These are phyloP conservation scores for Carex myosuroides DNA, from an alignment of 176 grass and related monocot genomes.

Conservation along the genomic window DNA sequence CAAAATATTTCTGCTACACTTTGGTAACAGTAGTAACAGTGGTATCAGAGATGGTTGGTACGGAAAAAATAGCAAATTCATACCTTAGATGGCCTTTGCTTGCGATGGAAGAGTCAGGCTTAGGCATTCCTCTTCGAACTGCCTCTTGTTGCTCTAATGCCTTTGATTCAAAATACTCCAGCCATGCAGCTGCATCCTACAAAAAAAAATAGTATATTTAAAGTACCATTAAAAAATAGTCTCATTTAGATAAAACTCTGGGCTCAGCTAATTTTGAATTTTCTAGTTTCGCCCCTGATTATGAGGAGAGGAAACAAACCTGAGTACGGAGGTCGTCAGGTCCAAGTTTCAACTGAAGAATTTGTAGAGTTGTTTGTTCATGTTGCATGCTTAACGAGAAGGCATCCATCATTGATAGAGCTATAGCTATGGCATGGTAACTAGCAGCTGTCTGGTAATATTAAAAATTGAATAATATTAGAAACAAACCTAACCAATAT, in stretches of 20 bases:
- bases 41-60: neutral
- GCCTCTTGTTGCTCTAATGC: slow-evolving; percentile 95
- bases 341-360: slow-evolving; percentile 94
- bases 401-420: slow-evolving; percentile 98
- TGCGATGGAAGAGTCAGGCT: slow-evolving; percentile 95
- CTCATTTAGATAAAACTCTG: neutral
- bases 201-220: slow-evolving; percentile 12
- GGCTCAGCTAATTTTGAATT: neutral
- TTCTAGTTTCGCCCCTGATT: neutral
- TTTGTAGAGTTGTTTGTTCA: slow-evolving; percentile 96
- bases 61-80: slow-evolving; percentile 23
- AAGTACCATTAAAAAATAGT: slow-evolving; percentile 5
- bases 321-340: slow-evolving; percentile 95
- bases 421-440: slow-evolving; percentile 99
- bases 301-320: slow-evolving; percentile 31
- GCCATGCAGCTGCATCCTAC: slow-evolving; percentile 94
- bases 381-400: slow-evolving; percentile 91
- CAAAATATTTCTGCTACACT: neutral
- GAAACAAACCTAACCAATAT: neutral
- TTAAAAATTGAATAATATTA: slow-evolving; percentile 19
- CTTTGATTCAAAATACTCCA: slow-evolving; percentile 98
- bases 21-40: neutral
- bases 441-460: slow-evolving; percentile 88
- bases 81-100: slow-evolving; percentile 99
- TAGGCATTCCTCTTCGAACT: slow-evolving; percentile 77